phyloP scores from a whole-genome alignment of 495 filamentous ascomycete species.

The Talaromyces proteolyticus region DNA sequence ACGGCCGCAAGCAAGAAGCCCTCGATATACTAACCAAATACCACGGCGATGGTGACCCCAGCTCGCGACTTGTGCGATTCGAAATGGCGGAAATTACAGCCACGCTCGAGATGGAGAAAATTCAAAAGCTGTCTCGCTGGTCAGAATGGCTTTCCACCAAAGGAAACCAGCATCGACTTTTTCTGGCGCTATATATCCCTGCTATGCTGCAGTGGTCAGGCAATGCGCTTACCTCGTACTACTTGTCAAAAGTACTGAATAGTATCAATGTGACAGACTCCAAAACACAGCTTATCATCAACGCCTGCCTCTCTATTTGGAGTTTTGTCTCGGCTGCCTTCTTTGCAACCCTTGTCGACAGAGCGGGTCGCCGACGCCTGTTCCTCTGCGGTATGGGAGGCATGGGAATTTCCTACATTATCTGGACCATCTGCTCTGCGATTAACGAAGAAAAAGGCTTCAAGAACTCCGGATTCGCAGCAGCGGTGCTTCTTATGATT shows the following conservation, averaged over 20 bases:
- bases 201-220: slow-evolving; percentile 60
- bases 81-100: slow-evolving; percentile 30
- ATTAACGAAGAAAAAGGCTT: neutral
- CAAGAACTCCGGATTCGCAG: slow-evolving; percentile 20
- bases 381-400: slow-evolving; percentile 51
- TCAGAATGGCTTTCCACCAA: slow-evolving; percentile 58
- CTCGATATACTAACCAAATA: slow-evolving; percentile 23
- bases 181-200: slow-evolving; percentile 52
- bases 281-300: neutral
- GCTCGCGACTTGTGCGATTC: slow-evolving; percentile 16
- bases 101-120: slow-evolving; percentile 27
- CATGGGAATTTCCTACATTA: slow-evolving; percentile 53
- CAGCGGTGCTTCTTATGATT: slow-evolving; percentile 50
- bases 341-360: neutral
- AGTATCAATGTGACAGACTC: slow-evolving; percentile 46
- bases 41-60: slow-evolving; percentile 18
- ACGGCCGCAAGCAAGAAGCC: slow-evolving; percentile 29
- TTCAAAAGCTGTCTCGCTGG: slow-evolving; percentile 27
- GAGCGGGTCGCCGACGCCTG: slow-evolving; percentile 44
- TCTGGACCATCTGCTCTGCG: slow-evolving; percentile 54
- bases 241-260: slow-evolving; percentile 48
- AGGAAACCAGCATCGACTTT: slow-evolving; percentile 61
- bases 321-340: neutral
- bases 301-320: neutral
- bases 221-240: slow-evolving; percentile 63